phyloP scores from a whole-genome alignment of 179 eudicot species.

The Beta lomatogona region DNA sequence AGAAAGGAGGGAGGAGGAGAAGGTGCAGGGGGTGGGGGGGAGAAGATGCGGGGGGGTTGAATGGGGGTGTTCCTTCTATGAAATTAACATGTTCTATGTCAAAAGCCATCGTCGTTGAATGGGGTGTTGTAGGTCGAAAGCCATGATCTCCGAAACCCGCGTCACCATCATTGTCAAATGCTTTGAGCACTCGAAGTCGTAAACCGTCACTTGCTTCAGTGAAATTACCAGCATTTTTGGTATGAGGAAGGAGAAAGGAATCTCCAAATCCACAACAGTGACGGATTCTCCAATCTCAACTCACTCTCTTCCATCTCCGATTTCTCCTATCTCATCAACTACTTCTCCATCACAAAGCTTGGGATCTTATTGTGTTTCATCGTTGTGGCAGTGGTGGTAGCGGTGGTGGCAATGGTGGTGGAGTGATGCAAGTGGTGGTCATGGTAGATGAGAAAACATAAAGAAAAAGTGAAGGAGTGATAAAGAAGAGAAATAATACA shows the following conservation, averaged over 20 bases:
- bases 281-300: constrained; percentile 36
- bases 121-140: constrained; percentile 35
- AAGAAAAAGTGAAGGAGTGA: too few species aligned
- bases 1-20: too few species aligned
- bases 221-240: constrained; percentile 40
- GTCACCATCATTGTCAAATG: constrained; percentile 36
- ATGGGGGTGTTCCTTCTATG: too few species aligned
- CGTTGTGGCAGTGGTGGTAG: constrained; percentile 17
- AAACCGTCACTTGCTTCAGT: constrained; percentile 37
- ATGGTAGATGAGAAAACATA: too few species aligned
- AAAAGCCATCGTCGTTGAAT: constrained; percentile 3
- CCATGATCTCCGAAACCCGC: constrained; percentile 15
- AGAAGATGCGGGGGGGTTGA: too few species aligned
- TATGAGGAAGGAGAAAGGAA: constrained; percentile 36
- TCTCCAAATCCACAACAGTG: constrained; percentile 31
- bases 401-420: too few species aligned
- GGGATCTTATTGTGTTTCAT: constrained; percentile 42
- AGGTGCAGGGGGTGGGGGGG: too few species aligned
- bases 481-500: too few species aligned
- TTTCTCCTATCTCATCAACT: constrained; percentile 41
- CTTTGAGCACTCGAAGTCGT: constrained; percentile 31
- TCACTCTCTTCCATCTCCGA: constrained; percentile 38
- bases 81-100: too few species aligned
- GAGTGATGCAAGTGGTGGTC: too few species aligned
- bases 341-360: constrained; percentile 21